phyloP scores from a whole-genome alignment of 208 protist species.

The Trypanosoma mega region DNA sequence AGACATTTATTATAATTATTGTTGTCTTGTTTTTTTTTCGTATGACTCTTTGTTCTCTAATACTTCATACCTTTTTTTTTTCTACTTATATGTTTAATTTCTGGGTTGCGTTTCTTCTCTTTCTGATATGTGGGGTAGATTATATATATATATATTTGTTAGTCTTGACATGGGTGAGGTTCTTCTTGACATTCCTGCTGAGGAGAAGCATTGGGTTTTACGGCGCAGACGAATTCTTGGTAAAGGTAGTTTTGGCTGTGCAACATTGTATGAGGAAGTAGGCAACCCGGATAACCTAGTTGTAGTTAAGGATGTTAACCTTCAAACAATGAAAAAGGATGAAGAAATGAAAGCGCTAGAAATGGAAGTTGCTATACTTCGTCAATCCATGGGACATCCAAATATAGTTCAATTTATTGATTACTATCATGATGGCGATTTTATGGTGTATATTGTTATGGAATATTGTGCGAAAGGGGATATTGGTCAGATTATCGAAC shows the following conservation, averaged over 20 bases:
- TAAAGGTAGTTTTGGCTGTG: constrained; percentile 82
- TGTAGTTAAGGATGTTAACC: constrained; percentile 82
- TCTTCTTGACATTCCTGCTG: constrained; percentile 22
- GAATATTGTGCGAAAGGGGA: constrained; percentile 81
- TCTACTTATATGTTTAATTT: too few species aligned
- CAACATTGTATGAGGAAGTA: constrained; percentile 53
- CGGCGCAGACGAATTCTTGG: constrained; percentile 63
- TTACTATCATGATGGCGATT: constrained; percentile 45
- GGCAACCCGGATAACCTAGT: constrained; percentile 24
- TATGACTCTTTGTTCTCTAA: not conserved
- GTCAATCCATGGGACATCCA: constrained; percentile 43
- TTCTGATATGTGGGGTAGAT: too few species aligned
- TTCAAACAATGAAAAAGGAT: constrained; percentile 64
- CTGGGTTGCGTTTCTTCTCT: too few species aligned
- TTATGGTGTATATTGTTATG: constrained; percentile 80
- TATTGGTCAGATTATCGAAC: constrained; percentile 45
- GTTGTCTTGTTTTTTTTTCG: not conserved
- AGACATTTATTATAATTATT: not conserved
- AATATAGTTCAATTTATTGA: constrained; percentile 68
- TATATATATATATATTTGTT: too few species aligned
- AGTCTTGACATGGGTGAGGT: constrained; percentile 6
- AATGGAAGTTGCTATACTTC: constrained; percentile 58
- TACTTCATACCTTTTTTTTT: not conserved
- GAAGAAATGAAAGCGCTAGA: constrained; percentile 59
- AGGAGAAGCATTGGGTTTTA: constrained; percentile 28